Percentiles rank a stretch among this genome's conserved stretches.
Conservation (phyloP, 2,329 filamentous ascomycete genomes). For the Bipolaris victoriae region DNA sequence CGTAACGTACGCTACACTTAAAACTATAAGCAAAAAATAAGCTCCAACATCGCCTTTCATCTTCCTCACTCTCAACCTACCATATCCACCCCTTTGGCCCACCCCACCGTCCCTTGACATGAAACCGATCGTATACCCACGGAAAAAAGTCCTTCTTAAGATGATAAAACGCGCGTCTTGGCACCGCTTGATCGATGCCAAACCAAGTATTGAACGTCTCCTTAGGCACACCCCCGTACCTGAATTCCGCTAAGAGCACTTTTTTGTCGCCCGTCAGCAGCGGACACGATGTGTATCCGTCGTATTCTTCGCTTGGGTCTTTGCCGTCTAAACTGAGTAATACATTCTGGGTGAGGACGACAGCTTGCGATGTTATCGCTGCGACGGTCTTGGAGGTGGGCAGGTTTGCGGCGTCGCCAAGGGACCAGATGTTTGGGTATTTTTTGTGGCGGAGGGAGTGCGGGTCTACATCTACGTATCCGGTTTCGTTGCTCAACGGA, state of each 20-base stretch:
- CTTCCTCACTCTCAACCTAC: not conserved
- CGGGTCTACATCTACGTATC: slow-evolving; percentile 48
- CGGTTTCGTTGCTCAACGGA: slow-evolving; percentile 42
- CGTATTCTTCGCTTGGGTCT: slow-evolving; percentile 42
- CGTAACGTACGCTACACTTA: too few species aligned
- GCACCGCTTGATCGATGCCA: slow-evolving; percentile 63
- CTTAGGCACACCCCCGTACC: slow-evolving; percentile 67
- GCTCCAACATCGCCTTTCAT: too few species aligned
- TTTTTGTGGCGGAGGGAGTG: slow-evolving; percentile 46
- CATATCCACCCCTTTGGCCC: slow-evolving; percentile 61
- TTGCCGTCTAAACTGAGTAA: slow-evolving; percentile 25
- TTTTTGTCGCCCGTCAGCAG: slow-evolving; percentile 61
- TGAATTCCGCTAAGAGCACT: slow-evolving; percentile 69
- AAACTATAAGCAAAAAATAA: too few species aligned
- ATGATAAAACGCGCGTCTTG: slow-evolving; percentile 64
- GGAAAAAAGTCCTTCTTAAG: slow-evolving; percentile 72
- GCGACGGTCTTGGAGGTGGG: slow-evolving; percentile 51
- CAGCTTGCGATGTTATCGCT: slow-evolving; percentile 48
- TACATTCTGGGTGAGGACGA: slow-evolving; percentile 42
- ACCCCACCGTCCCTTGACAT: slow-evolving; percentile 68
- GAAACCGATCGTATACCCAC: slow-evolving; percentile 66
- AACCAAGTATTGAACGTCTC: slow-evolving; percentile 64
- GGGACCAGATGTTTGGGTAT: slow-evolving; percentile 49
- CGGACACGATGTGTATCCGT: slow-evolving; percentile 51
- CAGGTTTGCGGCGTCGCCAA: slow-evolving; percentile 47